These are phyloP conservation scores for Citrus inodora DNA, from an alignment of 345 rosid genomes.

Conservation along the genomic window DNA sequence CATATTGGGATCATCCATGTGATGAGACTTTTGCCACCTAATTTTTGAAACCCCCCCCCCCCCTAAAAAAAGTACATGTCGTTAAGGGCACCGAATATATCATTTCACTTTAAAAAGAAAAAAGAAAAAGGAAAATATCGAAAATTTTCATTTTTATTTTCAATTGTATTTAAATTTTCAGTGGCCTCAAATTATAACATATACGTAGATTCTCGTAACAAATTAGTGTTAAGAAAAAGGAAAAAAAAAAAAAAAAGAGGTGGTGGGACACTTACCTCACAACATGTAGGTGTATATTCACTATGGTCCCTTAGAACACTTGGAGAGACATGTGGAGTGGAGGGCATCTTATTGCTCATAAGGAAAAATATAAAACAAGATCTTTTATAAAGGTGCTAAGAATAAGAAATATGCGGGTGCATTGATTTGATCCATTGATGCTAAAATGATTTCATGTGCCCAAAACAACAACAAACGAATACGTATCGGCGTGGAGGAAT, in stretches of 20 bases:
- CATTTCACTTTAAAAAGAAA: accelerated
- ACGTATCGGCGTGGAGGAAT: background rate
- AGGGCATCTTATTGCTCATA: background rate
- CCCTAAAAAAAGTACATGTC: too few species aligned
- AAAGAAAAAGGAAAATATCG: too few species aligned
- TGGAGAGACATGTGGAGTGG: background rate
- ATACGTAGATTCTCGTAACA: too few species aligned
- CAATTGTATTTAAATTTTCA: background rate
- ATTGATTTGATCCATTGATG: background rate
- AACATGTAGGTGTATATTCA: too few species aligned
- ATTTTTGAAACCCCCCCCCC: too few species aligned
- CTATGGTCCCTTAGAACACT: background rate
- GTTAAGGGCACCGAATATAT: too few species aligned
- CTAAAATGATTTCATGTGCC: background rate
- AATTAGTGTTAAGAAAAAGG: too few species aligned
- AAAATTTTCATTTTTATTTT: too few species aligned
- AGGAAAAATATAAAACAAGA: background rate
- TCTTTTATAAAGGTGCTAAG: background rate
- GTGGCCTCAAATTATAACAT: too few species aligned
- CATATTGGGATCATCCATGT: background rate
- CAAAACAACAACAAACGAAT: background rate
- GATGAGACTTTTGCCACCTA: background rate
- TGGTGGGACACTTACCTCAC: too few species aligned
- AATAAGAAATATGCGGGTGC: background rate
- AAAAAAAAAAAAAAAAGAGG: too few species aligned